phyloP scores from a whole-genome alignment of 208 protist species.

The Borovskyia barvae region DNA sequence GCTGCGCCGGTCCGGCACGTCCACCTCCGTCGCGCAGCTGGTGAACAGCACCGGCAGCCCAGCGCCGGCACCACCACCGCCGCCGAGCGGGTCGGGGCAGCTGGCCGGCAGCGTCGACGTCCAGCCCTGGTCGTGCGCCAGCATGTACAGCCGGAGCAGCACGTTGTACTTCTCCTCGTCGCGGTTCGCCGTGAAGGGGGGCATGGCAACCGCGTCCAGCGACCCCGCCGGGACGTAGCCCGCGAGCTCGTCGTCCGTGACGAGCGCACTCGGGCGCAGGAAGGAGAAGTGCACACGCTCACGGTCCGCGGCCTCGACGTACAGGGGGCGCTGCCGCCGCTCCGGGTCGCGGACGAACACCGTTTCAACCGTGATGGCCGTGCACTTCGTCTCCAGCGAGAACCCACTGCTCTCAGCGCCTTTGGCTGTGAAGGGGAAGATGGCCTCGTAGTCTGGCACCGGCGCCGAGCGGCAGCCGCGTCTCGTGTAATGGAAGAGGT shows the following conservation, averaged over 20 bases:
- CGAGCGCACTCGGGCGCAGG: conserved; percentile 4
- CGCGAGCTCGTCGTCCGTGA: conserved; percentile 15
- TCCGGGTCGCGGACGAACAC: conserved; percentile 12
- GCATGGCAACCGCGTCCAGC: conserved; percentile 4
- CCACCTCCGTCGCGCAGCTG: not conserved
- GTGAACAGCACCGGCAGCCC: conserved; percentile 7
- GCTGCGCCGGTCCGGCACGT: not conserved
- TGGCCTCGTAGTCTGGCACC: not conserved
- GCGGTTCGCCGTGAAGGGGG: conserved; percentile 10
- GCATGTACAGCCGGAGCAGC: conserved; percentile 19
- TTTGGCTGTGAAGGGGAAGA: conserved; percentile 17
- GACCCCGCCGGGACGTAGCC: conserved; percentile 1
- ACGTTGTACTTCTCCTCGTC: conserved; percentile 20
- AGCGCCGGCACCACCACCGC: too few species aligned
- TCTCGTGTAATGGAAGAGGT: not conserved
- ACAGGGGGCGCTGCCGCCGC: conserved; percentile 8
- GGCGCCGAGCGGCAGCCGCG: not conserved
- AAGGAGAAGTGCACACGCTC: conserved; percentile 13
- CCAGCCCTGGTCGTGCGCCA: conserved; percentile 22
- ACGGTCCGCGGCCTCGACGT: conserved; percentile 15
- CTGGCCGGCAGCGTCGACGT: conserved; percentile 3
- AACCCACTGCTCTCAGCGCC: not conserved
- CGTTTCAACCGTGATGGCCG: conserved; percentile 19
- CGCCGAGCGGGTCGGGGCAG: conserved; percentile 8
- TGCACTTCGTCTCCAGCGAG: not conserved